Conservation (phyloP, 768 basidiomycete species). For the Lepiota subincarnata region DNA sequence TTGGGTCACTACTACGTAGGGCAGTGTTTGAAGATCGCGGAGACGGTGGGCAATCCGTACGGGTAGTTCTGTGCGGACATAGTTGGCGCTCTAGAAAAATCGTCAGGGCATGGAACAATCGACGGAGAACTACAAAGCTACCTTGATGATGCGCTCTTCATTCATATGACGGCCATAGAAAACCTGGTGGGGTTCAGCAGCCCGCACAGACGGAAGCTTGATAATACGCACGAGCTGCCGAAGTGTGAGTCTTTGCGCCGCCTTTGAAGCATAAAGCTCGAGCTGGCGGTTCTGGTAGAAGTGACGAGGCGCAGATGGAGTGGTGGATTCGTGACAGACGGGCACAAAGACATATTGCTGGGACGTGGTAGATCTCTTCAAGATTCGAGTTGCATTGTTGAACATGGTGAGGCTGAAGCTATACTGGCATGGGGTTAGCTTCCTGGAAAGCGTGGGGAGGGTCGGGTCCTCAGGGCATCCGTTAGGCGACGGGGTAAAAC, state of each 20-base stretch:
- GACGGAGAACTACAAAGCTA: constrained; percentile 19
- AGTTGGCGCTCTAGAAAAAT: constrained; percentile 70
- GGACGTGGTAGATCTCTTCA: not conserved
- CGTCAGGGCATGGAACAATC: not conserved
- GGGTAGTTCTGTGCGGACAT: constrained; percentile 85
- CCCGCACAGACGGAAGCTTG: not conserved
- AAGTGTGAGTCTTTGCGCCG: constrained; percentile 68
- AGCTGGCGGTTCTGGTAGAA: constrained; percentile 85
- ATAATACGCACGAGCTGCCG: constrained; percentile 63
- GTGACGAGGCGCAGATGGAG: constrained; percentile 35
- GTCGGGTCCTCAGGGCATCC: not conserved
- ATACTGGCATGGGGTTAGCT: not conserved
- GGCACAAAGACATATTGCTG: constrained; percentile 11
- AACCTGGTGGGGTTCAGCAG: constrained; percentile 40
- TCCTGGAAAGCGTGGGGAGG: not conserved
- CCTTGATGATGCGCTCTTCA: constrained; percentile 74
- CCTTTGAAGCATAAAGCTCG: constrained; percentile 73
- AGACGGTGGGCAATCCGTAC: constrained; percentile 85
- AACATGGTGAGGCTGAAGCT: constrained; percentile 1
- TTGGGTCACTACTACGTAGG: constrained; percentile 83
- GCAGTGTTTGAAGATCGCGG: constrained; percentile 81
- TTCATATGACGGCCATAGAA: constrained; percentile 86
- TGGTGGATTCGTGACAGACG: constrained; percentile 2
- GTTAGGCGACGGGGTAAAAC: not conserved
- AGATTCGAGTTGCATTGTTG: constrained; percentile 1